A percentile compares a stretch with the other conserved stretches of the same genome.
Conservation (phyloP, 2,329 filamentous ascomycete genomes). For the Aspergillus sergii region DNA sequence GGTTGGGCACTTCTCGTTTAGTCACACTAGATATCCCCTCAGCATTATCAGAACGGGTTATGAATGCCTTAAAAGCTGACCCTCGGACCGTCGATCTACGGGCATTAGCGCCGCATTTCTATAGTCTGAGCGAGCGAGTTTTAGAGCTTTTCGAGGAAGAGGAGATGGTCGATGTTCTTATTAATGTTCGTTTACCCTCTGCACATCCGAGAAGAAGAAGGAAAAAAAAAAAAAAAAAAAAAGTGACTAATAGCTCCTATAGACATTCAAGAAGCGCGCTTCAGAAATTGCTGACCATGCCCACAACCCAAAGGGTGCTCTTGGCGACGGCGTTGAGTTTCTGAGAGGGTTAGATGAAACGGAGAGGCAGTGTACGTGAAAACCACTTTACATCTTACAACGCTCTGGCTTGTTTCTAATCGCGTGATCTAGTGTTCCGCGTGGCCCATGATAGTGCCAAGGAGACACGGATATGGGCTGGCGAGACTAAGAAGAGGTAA, state of each 20-base stretch:
- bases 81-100: conserved; percentile 82
- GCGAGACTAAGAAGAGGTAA: conserved; percentile 57
- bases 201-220: not conserved
- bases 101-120: conserved; percentile 83
- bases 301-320: conserved; percentile 75
- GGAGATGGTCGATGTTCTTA: conserved; percentile 71
- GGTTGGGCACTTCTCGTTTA: conserved; percentile 57
- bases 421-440: conserved; percentile 61
- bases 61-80: conserved; percentile 89
- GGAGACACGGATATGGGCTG: conserved; percentile 70
- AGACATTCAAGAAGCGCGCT: conserved; percentile 80
- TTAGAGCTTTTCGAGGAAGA: conserved; percentile 92
- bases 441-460: conserved; percentile 74
- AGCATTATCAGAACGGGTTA: conserved; percentile 74
- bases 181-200: conserved; percentile 43
- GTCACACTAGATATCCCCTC: conserved; percentile 80
- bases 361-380: conserved; percentile 65
- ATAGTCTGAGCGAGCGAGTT: conserved; percentile 80
- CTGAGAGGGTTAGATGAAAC: conserved; percentile 85
- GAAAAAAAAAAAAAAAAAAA: too few relatives aligned
- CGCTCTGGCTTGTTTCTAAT: not conserved
- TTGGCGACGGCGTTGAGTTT: conserved; percentile 74
- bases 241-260: conserved; percentile 3
- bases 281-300: conserved; percentile 86
- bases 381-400: not conserved